These are phyloP conservation scores for Allomyces macrogynus DNA, from an alignment of 192 early-diverging fungal genomes.

Conservation along the genomic window DNA sequence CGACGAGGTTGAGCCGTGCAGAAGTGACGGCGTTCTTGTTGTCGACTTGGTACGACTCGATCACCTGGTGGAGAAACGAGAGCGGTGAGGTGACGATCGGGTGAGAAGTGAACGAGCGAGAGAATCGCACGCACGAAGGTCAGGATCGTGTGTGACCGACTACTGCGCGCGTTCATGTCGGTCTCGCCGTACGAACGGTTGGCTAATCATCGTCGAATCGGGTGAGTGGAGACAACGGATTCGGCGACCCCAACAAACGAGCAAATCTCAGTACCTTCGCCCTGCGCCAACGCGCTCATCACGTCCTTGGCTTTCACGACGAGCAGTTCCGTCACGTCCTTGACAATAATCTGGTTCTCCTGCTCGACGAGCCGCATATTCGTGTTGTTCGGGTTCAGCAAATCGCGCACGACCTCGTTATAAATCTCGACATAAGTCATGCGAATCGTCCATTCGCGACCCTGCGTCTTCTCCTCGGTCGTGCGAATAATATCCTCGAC, in stretches of 20 bases:
- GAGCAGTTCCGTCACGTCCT: not conserved
- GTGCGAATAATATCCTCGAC: constrained; percentile 49
- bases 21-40: not conserved
- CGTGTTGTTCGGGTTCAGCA: constrained; percentile 61
- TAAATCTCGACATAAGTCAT: constrained; percentile 48
- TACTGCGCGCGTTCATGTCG: constrained; percentile 77
- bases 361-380: constrained; percentile 79
- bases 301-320: constrained; percentile 29
- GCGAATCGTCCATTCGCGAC: not conserved
- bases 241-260: too few relatives aligned
- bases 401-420: constrained; percentile 78
- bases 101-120: too few relatives aligned
- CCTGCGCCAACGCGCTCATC: constrained; percentile 46
- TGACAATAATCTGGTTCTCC: constrained; percentile 43
- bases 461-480: constrained; percentile 16
- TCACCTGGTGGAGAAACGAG: not conserved
- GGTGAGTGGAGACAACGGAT: not conserved
- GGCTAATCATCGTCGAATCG: constrained; percentile 5
- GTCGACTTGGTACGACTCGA: constrained; percentile 1
- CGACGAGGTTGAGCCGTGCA: constrained; percentile 59
- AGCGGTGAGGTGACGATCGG: not conserved
- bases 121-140: constrained; percentile 37
- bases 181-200: constrained; percentile 79
- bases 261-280: constrained; percentile 24
- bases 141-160: constrained; percentile 89